Evolutionary conservation across 2,329 filamentous ascomycete species (phyloP).

Genomic region (Hypoxylon sp.): DNA sequence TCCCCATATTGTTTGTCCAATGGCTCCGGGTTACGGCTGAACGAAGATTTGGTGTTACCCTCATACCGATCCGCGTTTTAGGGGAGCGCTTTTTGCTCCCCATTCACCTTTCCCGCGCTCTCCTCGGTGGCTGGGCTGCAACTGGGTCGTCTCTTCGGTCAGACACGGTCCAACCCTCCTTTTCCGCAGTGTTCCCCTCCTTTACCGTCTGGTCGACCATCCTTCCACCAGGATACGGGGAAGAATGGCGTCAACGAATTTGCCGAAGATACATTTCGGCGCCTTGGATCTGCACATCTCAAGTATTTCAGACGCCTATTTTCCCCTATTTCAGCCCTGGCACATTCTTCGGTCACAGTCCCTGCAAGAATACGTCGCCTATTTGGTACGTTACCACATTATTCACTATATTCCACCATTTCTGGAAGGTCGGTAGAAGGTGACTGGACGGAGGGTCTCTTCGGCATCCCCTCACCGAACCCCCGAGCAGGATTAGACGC

Average conservation of each 20-base stretch:
- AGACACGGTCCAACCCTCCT: constrained; percentile 44
- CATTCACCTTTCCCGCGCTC: constrained; percentile 38
- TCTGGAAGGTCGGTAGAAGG: constrained; percentile 49
- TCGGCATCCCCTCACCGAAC: constrained; percentile 47
- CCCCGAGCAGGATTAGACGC: constrained; percentile 42
- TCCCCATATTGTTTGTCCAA: constrained; percentile 37
- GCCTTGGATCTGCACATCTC: constrained; percentile 39
- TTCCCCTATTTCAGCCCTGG: constrained; percentile 37
- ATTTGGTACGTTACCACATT: constrained; percentile 40
- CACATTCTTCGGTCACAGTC: constrained; percentile 40
- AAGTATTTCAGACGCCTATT: constrained; percentile 34
- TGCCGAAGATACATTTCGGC: constrained; percentile 39
- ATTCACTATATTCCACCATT: constrained; percentile 38
- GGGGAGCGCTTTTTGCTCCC: constrained; percentile 17
- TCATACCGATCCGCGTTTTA: constrained; percentile 41
- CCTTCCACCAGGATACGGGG: constrained; percentile 17
- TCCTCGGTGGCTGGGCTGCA: constrained; percentile 39
- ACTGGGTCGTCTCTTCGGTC: constrained; percentile 40
- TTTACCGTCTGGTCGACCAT: constrained; percentile 29
- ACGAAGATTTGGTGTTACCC: constrained; percentile 40
- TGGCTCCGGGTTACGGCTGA: constrained; percentile 40
- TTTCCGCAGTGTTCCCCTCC: constrained; percentile 33
- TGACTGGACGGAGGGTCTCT: constrained; percentile 38
- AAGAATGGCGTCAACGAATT: constrained; percentile 36
- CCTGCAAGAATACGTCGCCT: constrained; percentile 38